Base-by-base conservation (phyloP, 1,284 basidiomycete genomes). In the Microbotryum lychnidis-dioicae region DNA sequence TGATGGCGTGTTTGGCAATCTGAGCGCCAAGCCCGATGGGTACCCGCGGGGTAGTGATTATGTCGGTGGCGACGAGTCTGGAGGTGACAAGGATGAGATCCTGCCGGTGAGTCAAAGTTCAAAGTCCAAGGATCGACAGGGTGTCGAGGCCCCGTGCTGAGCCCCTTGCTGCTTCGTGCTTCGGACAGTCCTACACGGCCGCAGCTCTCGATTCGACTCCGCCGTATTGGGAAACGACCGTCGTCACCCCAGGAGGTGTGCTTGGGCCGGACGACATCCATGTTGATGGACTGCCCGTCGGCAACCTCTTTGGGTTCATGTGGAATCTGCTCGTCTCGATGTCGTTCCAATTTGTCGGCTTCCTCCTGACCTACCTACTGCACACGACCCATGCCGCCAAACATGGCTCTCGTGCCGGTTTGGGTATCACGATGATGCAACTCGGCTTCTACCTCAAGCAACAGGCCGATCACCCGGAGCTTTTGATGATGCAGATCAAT, bases 331-430 rank as follows among this genome's bases (percentile, higher is more conserved):
- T 93, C 76, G 86, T 93, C 56, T 93, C 90, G 5, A 88, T 87
- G 78, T 90, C 92, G 76, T 97, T 98, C 85, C 91, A 97, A 76
- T 94, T 97, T 74, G 83, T 97, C 69, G 92, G 91, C 52, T 96
- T 94, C 83, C 79, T 94, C 70, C 84, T 94, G 77, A 93, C 91
- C 1, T 94, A 91, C 74, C 84, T 96, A 68, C 82, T 96, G 5
- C 89, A 77, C 66, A 77, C 78, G n/a, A 89, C 91, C 1, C 94
- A 98, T 73, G 91, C 94, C 0, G 91, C 89, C 58, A 93, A 93
- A 75, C 91, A 84, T 73, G 94, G 96, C 54, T 92, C 91, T 21
- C 86, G 92, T 47, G 91, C 91, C 1, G 96, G 94, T 21, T 82
- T 99, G 25, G 94, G 96, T 14, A 80, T 97, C 67, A 97, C 96